Conservation (phyloP, 208 protist genomes). For the Trypanosomatidae sp. region DNA sequence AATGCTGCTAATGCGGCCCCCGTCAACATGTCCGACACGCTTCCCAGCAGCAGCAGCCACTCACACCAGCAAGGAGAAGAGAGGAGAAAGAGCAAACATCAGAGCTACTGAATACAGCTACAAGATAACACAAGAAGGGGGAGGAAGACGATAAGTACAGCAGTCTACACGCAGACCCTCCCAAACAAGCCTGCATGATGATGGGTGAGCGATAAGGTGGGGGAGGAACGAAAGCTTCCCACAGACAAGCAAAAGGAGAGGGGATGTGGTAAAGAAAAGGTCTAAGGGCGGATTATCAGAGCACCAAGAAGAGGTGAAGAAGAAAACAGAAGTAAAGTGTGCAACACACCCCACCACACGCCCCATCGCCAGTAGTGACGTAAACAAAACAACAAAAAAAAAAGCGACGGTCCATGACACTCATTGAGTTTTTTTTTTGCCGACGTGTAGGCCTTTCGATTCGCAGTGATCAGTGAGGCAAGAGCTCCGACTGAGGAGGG, state of each 20-base stretch:
- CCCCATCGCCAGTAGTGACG: too few relatives aligned
- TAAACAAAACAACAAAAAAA: not conserved
- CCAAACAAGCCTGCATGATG: not conserved
- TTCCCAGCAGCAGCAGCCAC: not conserved
- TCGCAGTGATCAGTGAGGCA: not conserved
- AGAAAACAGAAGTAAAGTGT: not conserved
- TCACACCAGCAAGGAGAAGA: not conserved
- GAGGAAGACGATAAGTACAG: not conserved
- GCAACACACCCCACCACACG: too few relatives aligned
- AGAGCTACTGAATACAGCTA: not conserved
- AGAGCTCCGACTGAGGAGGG: not conserved
- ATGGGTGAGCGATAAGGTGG: not conserved
- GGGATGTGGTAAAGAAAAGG: not conserved
- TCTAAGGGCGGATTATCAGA: not conserved
- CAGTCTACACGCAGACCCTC: not conserved
- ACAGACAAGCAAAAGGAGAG: not conserved
- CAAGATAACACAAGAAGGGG: not conserved
- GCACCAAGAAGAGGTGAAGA: not conserved
- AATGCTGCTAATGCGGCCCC: not conserved
- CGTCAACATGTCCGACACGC: not conserved
- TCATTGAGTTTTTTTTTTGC: not conserved
- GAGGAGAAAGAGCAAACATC: not conserved
- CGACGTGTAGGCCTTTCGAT: not conserved
- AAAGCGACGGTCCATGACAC: not conserved
- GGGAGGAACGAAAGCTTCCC: not conserved